These are phyloP conservation scores for Eutrema yunnanense DNA, from an alignment of 345 rosid genomes.

Conservation along the genomic window DNA sequence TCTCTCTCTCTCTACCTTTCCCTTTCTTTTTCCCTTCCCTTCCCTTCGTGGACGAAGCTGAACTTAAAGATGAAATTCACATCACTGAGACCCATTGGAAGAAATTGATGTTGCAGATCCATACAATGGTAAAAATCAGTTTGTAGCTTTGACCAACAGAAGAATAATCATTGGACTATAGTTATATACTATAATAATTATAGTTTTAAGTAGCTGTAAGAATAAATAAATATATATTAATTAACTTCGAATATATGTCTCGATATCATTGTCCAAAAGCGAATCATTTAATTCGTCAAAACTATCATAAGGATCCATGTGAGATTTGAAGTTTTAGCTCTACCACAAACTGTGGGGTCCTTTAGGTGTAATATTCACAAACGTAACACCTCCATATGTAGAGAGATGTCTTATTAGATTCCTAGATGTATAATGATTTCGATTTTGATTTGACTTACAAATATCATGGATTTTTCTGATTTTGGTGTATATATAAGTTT, in stretches of 20 bases:
- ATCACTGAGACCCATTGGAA: background rate
- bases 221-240: background rate
- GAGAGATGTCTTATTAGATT: constrained; percentile 4
- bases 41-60: background rate
- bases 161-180: constrained; percentile 13
- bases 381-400: constrained; percentile 13
- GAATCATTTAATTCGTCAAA: constrained; percentile 17
- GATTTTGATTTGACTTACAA: constrained; percentile 24
- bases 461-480: constrained; percentile 18
- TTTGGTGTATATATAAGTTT: background rate
- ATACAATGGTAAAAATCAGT: background rate
- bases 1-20: too few relatives aligned
- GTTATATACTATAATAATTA: background rate
- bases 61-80: background rate
- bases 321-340: constrained; percentile 10
- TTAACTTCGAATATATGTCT: background rate
- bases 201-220: background rate
- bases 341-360: constrained; percentile 18
- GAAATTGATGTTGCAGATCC: background rate
- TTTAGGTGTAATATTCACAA: background rate
- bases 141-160: constrained; percentile 13
- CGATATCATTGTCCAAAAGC: constrained; percentile 1
- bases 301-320: constrained; percentile 27
- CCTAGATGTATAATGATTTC: constrained; percentile 9
- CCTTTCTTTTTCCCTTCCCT: too few relatives aligned